Evolutionary conservation across 208 protist genomes (phyloP), one percentile per base, ranked within the genome.

Genomic region (Leishmania braziliensis): DNA sequence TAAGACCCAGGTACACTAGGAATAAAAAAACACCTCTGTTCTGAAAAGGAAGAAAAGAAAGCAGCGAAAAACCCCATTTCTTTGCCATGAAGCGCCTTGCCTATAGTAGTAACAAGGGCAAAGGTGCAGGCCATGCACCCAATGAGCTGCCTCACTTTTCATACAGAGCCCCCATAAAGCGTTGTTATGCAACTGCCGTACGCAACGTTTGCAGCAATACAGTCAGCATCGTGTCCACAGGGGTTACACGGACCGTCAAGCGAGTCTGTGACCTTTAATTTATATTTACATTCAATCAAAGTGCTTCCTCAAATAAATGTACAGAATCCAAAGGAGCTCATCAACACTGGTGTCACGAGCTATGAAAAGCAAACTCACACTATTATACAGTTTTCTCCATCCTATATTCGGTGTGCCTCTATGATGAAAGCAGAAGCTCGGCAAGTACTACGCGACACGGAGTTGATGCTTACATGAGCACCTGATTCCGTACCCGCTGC

Each of bases 381-480:
- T 43, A 12, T 77, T 81, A 78, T 63, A 0, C 77, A n/a, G 66
- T 89, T 85, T 85, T 56, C 84, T 46, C 36, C 85, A 79, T 1
- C 82, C 85, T 46, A 88, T 72, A 46, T 89, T 90, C 16, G 82
- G 83, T 16, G 85, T 74, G 48, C 89, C 90, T 62, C 79, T 89
- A 73, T 91, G 85, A 77, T 89, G 85, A 54, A 91, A 92, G 77
- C 84, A 91, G 1, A 85, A 90, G 69, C 83, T 86, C 53, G 88
- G 78, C 9, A 82, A 84, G 50, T 84, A 88, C 18, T 89, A 26
- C 23, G 87, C 86, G 16, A 83, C 79, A 1, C 78, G 80, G 10
- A 76, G 54, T 46, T 84, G 79, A 0, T 66, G 53, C 33, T 80
- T 78, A 8, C 46, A 43, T 20, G 81, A 26, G 36, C 78, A 75